Evolutionary conservation across 768 basidiomycete species (phyloP).

Genomic region (Wakefieldia striispora): DNA sequence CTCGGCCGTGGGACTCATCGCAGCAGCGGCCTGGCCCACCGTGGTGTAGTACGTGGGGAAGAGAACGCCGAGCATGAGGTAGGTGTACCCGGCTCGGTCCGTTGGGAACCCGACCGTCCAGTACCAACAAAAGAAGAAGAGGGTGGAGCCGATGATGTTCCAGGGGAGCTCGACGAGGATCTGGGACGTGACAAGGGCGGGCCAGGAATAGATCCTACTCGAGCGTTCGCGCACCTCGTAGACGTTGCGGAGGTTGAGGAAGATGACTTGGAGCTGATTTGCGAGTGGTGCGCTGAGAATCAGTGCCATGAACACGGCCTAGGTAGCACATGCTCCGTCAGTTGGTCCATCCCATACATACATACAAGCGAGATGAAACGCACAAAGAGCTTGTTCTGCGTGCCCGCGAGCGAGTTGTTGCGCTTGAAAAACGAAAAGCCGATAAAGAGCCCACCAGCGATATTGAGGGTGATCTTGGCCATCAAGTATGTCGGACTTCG

Average conservation of each 20-base stretch:
- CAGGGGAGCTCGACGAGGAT: slow-evolving; percentile 59
- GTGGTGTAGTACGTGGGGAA: too few relatives aligned
- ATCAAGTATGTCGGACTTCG: slow-evolving; percentile 57
- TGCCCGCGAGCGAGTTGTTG: too few relatives aligned
- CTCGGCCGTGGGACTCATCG: too few relatives aligned
- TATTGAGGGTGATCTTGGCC: slow-evolving; percentile 56
- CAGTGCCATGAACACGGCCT: slow-evolving; percentile 58
- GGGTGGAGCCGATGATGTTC: slow-evolving; percentile 54
- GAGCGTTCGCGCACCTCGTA: slow-evolving; percentile 68
- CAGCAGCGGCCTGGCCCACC: too few relatives aligned
- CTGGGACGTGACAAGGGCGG: slow-evolving; percentile 52
- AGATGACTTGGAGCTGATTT: slow-evolving; percentile 63
- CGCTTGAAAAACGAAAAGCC: too few relatives aligned
- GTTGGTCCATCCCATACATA: neutral
- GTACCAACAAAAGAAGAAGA: slow-evolving; percentile 69
- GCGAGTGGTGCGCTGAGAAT: slow-evolving; percentile 52
- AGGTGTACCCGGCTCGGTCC: slow-evolving; percentile 58
- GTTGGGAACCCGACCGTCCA: slow-evolving; percentile 63
- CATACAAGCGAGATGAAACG: slow-evolving; percentile 24
- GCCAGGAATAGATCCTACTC: slow-evolving; percentile 65
- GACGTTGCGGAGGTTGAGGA: slow-evolving; percentile 54
- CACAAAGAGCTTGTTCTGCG: slow-evolving; percentile 67
- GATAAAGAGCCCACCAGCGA: slow-evolving; percentile 54
- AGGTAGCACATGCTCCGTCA: neutral
- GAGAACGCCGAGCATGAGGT: slow-evolving; percentile 49